Evolutionary conservation across 1,284 basidiomycete species (phyloP).

Genomic region (Anthracocystis walkeri): DNA sequence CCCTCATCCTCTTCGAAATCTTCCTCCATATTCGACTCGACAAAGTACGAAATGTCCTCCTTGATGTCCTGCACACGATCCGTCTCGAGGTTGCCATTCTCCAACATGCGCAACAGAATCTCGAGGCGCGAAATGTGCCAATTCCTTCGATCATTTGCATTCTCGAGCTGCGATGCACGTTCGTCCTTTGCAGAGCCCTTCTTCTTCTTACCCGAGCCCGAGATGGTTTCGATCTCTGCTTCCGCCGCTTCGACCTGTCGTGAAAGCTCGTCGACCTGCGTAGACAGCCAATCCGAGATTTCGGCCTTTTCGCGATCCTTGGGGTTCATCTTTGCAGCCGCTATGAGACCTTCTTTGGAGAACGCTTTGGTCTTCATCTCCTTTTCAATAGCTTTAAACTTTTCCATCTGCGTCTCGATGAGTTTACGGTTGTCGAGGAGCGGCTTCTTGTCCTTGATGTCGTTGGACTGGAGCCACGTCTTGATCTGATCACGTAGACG

Average conservation of each 20-base stretch:
- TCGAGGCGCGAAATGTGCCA: constrained; percentile 96
- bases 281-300: constrained; percentile 74
- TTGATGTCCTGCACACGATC: constrained; percentile 86
- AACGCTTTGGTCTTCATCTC: constrained; percentile 99
- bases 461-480: constrained; percentile 96
- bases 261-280: constrained; percentile 84
- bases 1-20: constrained; percentile 98
- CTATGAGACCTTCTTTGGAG: constrained; percentile 97
- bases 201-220: constrained; percentile 79
- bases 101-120: constrained; percentile 89
- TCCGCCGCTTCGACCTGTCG: constrained; percentile 94
- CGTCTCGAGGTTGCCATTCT: constrained; percentile 88
- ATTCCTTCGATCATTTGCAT: constrained; percentile 89
- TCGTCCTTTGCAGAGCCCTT: constrained; percentile 77
- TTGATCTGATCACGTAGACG: constrained; percentile 98
- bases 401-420: constrained; percentile 99
- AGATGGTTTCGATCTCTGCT: constrained; percentile 92
- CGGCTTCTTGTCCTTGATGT: constrained; percentile 98
- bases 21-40: constrained; percentile 95
- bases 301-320: constrained; percentile 96
- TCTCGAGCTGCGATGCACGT: constrained; percentile 84
- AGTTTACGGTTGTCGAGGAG: constrained; percentile 92
- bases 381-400: constrained; percentile 99
- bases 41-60: constrained; percentile 96
- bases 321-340: constrained; percentile 92